These are phyloP conservation scores for Phytophthora boehmeriae DNA, from an alignment of 352 stramenopile genomes.

Conservation along the genomic window DNA sequence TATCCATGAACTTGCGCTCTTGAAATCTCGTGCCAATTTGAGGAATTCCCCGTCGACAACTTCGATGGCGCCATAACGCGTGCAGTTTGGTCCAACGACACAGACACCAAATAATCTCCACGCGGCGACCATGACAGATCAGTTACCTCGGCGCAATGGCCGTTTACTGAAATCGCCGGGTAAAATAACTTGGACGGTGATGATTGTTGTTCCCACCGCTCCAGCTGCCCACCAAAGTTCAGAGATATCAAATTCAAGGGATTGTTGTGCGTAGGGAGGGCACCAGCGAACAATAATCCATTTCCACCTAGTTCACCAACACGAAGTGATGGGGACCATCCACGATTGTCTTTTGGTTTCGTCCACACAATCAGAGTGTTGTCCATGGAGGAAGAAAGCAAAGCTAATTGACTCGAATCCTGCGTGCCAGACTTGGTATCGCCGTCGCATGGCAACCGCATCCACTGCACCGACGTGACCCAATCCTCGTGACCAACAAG, in stretches of 20 bases:
- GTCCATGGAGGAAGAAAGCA: slow-evolving; percentile 81
- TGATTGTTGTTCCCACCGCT: slow-evolving; percentile 68
- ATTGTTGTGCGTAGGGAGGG: slow-evolving; percentile 32
- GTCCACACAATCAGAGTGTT: slow-evolving; percentile 77
- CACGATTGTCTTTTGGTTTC: slow-evolving; percentile 20
- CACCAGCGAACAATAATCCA: slow-evolving; percentile 48
- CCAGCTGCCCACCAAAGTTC: slow-evolving; percentile 64
- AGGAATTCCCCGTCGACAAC: background rate
- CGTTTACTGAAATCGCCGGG: slow-evolving; percentile 56
- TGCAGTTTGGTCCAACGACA: slow-evolving; percentile 80
- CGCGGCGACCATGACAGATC: slow-evolving; percentile 70
- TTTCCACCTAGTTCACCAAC: slow-evolving; percentile 67
- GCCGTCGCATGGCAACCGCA: slow-evolving; percentile 14
- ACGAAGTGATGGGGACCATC: slow-evolving; percentile 57
- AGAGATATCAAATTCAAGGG: slow-evolving; percentile 66
- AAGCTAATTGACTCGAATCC: slow-evolving; percentile 4
- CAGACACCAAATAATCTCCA: slow-evolving; percentile 70
- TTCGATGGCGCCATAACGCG: slow-evolving; percentile 50
- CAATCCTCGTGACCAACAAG: slow-evolving; percentile 81
- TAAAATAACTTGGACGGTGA: slow-evolving; percentile 54
- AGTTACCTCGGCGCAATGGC: slow-evolving; percentile 59
- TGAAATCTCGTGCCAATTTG: slow-evolving; percentile 68
- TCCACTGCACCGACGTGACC: slow-evolving; percentile 79
- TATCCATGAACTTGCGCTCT: slow-evolving; percentile 83
- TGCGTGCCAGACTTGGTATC: background rate